Base-by-base conservation (phyloP, 257 asterid genomes). In the Plantago ovata region DNA sequence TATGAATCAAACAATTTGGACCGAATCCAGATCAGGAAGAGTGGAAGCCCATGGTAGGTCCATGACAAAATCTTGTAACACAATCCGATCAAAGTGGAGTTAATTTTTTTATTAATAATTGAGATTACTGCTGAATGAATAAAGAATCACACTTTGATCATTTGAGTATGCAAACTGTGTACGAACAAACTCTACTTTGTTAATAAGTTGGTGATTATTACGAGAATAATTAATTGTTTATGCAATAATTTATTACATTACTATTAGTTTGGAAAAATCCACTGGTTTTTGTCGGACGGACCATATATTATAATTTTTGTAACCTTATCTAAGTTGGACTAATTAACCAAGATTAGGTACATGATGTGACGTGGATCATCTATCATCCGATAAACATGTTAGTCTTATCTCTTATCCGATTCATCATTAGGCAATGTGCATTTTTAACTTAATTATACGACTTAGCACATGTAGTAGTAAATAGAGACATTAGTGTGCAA, bases 381-480 rank as follows among this genome's bases (percentile, higher is more conserved):
- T 28, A 28, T 49, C 46, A 64, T 43, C 42, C 33, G 63, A 65
- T 65, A 9, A 57, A 38, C 58, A 42, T 56, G 52, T 55, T 15
- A 57, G 67, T 56, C 75, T 74, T 69, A 65, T 74, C 79, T 58
- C 7, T 14, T 36, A n/a, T 49, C 42, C 38, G 32, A 24, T 39
- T 28, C 36, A 28, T 28, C 36, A 28, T 28, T 28, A 28, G 36
- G 0, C 36, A 4, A 3, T 28, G 36, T 28, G 36, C 36, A 28
- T 8, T 28, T 28, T 28, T 28, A 28, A 28, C 6, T 28, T 28
- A 24, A 28, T 28, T 8, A 8, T 28, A 3, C 36, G 36, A 28
- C 36, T 28, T 28, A 28, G 36, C 36, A 28, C 2, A 28, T 28
- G 2, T 28, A 28, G 36, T 28, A 28, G n/a, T n/a, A n/a, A n/a